Conservation (phyloP, 768 basidiomycete species). For the Russula ochroleuca region DNA sequence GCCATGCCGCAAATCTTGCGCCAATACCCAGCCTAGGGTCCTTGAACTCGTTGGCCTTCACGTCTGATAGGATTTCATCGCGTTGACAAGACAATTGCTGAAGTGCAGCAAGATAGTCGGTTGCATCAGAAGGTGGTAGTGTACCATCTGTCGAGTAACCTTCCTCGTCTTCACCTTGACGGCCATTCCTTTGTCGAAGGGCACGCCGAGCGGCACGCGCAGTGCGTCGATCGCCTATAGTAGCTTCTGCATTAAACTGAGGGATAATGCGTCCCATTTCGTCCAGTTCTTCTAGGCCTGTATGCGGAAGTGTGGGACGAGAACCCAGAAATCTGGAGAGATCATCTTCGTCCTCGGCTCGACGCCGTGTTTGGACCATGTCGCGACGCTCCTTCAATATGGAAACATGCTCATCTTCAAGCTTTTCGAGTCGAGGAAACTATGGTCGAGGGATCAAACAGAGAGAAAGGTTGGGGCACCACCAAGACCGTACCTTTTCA, state of each 20-base stretch:
- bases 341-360: constrained; percentile 78
- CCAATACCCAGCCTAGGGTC: constrained; percentile 73
- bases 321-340: constrained; percentile 63
- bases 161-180: constrained; percentile 49
- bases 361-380: constrained; percentile 63
- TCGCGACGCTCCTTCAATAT: constrained; percentile 69
- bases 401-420: constrained; percentile 71
- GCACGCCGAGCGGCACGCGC: constrained; percentile 57
- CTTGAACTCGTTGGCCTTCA: constrained; percentile 76
- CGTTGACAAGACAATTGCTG: constrained; percentile 48
- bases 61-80: constrained; percentile 68
- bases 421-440: constrained; percentile 73
- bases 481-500: constrained; percentile 60
- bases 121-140: constrained; percentile 58
- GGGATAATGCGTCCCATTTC: constrained; percentile 56
- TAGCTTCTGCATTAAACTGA: constrained; percentile 42
- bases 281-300: constrained; percentile 47
- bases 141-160: constrained; percentile 87
- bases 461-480: background rate
- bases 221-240: constrained; percentile 51
- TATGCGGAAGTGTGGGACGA: constrained; percentile 34
- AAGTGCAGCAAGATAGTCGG: constrained; percentile 65
- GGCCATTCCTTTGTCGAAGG: constrained; percentile 36
- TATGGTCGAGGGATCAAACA: constrained; percentile 33
- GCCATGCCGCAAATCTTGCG: constrained; percentile 64